Evolutionary conservation across 2,329 filamentous ascomycete genomes (phyloP), one percentile per base, ranked within the genome.

Genomic region (Penicillium crustosum): DNA sequence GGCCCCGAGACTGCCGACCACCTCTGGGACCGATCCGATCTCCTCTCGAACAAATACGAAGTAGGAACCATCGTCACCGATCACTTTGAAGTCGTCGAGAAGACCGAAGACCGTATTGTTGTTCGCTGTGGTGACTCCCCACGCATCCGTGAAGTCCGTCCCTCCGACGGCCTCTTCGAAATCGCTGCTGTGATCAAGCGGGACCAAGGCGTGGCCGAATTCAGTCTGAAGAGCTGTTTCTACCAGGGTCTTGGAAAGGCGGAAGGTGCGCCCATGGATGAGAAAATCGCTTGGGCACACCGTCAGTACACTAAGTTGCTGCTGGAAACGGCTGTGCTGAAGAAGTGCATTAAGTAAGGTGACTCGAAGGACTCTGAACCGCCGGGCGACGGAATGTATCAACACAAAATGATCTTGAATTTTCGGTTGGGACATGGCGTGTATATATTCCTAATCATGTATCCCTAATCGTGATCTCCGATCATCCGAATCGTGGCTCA

Each of bases 61-160:
- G 78, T 81, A 39, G 87, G 87, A 35, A 88, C 87, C 1, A 69
- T 79, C 41, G 82, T 90, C 57, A 88, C 85, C 3, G 86, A 90
- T 69, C 88, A 90, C 72, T 90, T 90, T 68, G 86, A 90, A 70
- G 86, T 90, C 0, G 76, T 90, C 1, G 83, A 86, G 53, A 87
- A 87, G 74, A 86, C 83, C 0, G 76, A 82, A 0, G 80, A 79
- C 7, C 77, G 80, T 12, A 86, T 90, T 58, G 79, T 85, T 0
- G 80, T 90, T 23, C 83, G 88, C 23, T 88, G 84, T 63, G 88
- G 88, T 17, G 88, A 87, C 61, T 84, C 83, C 2, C 88, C 88
- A 0, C 78, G 84, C 23, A 83, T 83, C 44, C 76, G 75, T 44
- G 81, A 77, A 0, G 79, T 83, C 2, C 80, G 88, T 8, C 77